Conservation (phyloP, 148 eudicot genomes). For the Amaranthus palmeri region DNA sequence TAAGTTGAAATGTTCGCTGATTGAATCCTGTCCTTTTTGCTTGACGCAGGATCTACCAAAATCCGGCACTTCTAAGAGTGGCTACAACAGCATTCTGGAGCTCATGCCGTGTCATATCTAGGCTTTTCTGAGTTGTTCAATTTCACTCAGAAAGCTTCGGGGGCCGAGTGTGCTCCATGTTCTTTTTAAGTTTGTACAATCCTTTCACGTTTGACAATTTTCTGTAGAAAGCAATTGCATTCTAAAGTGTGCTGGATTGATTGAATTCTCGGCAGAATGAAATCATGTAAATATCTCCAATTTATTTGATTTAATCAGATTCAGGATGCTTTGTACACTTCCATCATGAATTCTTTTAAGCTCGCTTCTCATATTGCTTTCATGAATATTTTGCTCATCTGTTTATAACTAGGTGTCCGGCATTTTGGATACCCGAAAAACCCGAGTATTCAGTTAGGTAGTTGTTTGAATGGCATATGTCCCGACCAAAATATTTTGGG, state of each 20-base stretch:
- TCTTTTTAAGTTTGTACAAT: slow-evolving; percentile 23
- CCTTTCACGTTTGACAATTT: slow-evolving; percentile 3
- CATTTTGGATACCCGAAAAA: no score
- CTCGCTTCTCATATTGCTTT: background rate
- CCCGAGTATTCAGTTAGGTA: no score
- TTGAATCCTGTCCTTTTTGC: background rate
- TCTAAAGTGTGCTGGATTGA: slow-evolving; percentile 36
- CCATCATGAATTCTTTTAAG: background rate
- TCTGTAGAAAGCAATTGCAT: slow-evolving; percentile 31
- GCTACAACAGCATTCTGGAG: slow-evolving; percentile 98
- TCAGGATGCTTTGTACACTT: slow-evolving; percentile 13
- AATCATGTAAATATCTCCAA: slow-evolving; percentile 46
- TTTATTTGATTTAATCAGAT: slow-evolving; percentile 26
- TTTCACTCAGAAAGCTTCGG: slow-evolving; percentile 5
- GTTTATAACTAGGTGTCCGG: no score
- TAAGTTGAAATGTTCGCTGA: slow-evolving; percentile 4
- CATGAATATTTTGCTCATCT: no score
- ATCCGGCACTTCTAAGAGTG: slow-evolving; percentile 78
- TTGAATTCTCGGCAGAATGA: slow-evolving; percentile 26
- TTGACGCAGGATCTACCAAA: slow-evolving; percentile 76
- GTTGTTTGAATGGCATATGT: no score
- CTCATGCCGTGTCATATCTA: slow-evolving; percentile 81
- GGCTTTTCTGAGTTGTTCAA: slow-evolving; percentile 49
- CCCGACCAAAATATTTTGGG: no score
- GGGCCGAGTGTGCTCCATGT: background rate